phyloP scores from a whole-genome alignment of 139 green algal genomes.

The Ulvella scutata region DNA sequence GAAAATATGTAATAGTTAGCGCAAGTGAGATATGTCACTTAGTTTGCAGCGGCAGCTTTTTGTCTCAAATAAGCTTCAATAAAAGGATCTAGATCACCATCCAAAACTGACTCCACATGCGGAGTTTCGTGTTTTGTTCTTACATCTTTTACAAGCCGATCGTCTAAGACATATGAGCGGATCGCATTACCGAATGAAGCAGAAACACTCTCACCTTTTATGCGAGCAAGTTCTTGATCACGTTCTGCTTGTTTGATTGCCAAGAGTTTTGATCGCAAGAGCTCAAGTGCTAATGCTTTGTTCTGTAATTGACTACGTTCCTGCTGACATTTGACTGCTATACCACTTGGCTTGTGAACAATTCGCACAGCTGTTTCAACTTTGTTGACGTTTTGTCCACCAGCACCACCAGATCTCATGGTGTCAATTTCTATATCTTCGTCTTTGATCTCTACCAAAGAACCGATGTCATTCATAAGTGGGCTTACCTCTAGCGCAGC shows the following conservation, averaged over 20 bases:
- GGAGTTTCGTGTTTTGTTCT: too few species aligned
- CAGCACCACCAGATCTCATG: constrained; percentile 52
- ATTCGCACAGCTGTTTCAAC: constrained; percentile 75
- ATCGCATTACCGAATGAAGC: too few species aligned
- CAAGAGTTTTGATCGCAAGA: constrained; percentile 43
- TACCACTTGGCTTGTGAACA: constrained; percentile 60
- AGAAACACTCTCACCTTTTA: constrained; percentile 21
- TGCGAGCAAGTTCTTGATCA: constrained; percentile 77
- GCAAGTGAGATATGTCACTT: too few species aligned
- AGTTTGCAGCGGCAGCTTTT: too few species aligned
- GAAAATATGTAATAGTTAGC: too few species aligned
- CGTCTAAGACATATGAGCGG: too few species aligned
- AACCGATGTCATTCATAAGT: too few species aligned
- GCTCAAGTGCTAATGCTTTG: constrained; percentile 39
- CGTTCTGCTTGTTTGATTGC: constrained; percentile 66
- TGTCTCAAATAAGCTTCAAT: too few species aligned
- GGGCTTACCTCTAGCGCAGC: too few species aligned
- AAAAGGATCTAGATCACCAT: too few species aligned
- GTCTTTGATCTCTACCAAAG: constrained; percentile 44
- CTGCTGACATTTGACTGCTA: constrained; percentile 67
- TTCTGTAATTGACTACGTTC: constrained; percentile 66
- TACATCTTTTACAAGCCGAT: too few species aligned
- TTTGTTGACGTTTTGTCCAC: constrained; percentile 98
- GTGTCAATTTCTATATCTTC: constrained; percentile 76
- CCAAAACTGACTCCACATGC: too few species aligned